Evolutionary conservation across 2,329 filamentous ascomycete genomes (phyloP).

Genomic region (Xylariales sp.): DNA sequence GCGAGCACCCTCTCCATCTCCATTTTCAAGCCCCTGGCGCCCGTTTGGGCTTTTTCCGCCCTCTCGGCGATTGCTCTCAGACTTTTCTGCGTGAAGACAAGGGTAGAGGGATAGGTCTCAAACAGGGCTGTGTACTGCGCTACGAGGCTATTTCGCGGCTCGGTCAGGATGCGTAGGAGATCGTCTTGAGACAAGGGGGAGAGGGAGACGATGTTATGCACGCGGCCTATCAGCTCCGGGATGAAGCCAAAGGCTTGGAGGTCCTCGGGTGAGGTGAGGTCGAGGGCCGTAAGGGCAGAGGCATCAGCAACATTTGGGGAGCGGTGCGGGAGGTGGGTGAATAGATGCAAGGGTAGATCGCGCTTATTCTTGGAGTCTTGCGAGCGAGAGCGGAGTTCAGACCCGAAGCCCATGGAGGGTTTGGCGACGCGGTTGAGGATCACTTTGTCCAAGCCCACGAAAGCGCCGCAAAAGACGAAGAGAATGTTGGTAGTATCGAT

Average conservation of each 20-base stretch:
- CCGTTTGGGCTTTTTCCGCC: constrained; percentile 61
- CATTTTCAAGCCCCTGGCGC: constrained; percentile 72
- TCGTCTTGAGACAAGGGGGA: constrained; percentile 64
- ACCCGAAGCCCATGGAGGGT: constrained; percentile 84
- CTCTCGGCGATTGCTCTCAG: constrained; percentile 74
- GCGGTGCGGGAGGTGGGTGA: constrained; percentile 54
- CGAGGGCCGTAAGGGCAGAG: constrained; percentile 52
- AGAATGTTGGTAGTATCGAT: constrained; percentile 94
- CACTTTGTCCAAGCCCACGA: constrained; percentile 84
- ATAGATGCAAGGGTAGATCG: constrained; percentile 60
- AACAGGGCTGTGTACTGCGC: constrained; percentile 89
- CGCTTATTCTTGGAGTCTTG: constrained; percentile 46
- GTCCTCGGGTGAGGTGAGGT: constrained; percentile 70
- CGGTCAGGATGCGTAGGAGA: constrained; percentile 83
- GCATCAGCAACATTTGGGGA: constrained; percentile 25
- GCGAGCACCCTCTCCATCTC: constrained; percentile 75
- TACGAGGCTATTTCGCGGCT: constrained; percentile 83
- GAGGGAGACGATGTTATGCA: constrained; percentile 85
- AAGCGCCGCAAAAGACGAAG: constrained; percentile 94
- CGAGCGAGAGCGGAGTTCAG: constrained; percentile 61
- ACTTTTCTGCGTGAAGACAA: constrained; percentile 78
- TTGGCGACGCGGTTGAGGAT: constrained; percentile 84
- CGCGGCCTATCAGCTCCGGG: constrained; percentile 89
- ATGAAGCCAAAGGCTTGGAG: constrained; percentile 87
- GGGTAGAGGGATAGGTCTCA: constrained; percentile 68